Evolutionary conservation across 192 early-diverging fungal genomes (phyloP).

Genomic region (Coemansia aciculifera): DNA sequence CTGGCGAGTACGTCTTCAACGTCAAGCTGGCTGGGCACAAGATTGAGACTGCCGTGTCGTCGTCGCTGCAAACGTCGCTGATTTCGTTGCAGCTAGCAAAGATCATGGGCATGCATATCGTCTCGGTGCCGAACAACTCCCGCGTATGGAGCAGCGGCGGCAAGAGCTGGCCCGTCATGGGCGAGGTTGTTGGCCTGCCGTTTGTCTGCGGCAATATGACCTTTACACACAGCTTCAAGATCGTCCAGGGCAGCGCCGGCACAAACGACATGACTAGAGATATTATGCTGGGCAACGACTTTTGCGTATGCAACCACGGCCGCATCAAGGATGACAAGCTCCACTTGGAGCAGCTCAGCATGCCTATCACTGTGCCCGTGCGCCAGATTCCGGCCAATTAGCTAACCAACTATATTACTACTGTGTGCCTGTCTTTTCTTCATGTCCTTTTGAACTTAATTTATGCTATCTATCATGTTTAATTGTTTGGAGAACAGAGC

Average conservation of each 20-base stretch:
- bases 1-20: constrained; percentile 25
- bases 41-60: constrained; percentile 35
- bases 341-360: constrained; percentile 44
- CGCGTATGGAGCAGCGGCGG: constrained; percentile 47
- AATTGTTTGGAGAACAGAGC: too few species aligned
- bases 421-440: background rate
- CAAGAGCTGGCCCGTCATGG: constrained; percentile 41
- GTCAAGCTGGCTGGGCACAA: constrained; percentile 38
- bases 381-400: constrained; percentile 30
- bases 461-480: background rate
- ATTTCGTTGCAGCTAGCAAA: constrained; percentile 41
- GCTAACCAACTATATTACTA: background rate
- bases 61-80: constrained; percentile 47
- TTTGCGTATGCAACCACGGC: constrained; percentile 52
- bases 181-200: constrained; percentile 42
- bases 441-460: background rate
- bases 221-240: constrained; percentile 49
- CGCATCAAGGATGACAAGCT: constrained; percentile 50
- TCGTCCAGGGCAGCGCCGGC: constrained; percentile 31
- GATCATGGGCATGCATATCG: constrained; percentile 29
- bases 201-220: constrained; percentile 54
- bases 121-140: constrained; percentile 17
- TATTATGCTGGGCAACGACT: constrained; percentile 50
- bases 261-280: constrained; percentile 42
- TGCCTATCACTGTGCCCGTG: constrained; percentile 47